Percentiles rank a stretch among this genome's conserved stretches.
phyloP scores from a whole-genome alignment of 257 asterid species.

The Petunia axillaris region DNA sequence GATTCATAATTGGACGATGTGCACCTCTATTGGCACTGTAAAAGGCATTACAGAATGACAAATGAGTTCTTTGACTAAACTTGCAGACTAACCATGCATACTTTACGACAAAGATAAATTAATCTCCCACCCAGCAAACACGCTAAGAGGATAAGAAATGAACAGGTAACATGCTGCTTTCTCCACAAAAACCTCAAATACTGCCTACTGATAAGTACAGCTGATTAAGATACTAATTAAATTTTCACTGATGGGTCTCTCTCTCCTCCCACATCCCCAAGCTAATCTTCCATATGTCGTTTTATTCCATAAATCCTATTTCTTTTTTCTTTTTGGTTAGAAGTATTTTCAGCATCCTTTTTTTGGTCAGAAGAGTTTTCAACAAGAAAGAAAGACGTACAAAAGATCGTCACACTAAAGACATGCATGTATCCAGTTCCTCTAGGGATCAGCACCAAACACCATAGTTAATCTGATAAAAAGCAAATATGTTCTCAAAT shows the following conservation, averaged over 20 bases:
- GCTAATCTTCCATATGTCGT: constrained; percentile 1
- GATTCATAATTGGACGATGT: constrained; percentile 99
- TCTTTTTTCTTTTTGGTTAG: background rate
- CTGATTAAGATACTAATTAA: background rate
- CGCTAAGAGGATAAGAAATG: background rate
- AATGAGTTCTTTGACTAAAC: background rate
- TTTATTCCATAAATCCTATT: background rate
- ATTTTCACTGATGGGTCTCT: background rate
- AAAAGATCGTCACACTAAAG: background rate
- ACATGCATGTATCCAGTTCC: background rate
- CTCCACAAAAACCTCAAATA: constrained; percentile 20
- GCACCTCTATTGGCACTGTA: constrained; percentile 87
- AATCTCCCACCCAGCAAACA: constrained; percentile 9
- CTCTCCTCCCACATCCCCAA: background rate
- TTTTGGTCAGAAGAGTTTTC: background rate
- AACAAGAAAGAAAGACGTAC: background rate
- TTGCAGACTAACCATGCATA: background rate
- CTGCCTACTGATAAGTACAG: background rate
- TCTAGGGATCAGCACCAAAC: background rate
- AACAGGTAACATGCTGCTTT: background rate
- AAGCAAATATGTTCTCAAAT: background rate
- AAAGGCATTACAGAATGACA: constrained; percentile 33
- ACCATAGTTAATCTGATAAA: background rate
- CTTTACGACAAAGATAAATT: constrained; percentile 6
- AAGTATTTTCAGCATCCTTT: background rate